Evolutionary conservation across 306 rosid species (phyloP), one percentile per base, ranked within the genome.

Genomic region (Vigna radiata): DNA sequence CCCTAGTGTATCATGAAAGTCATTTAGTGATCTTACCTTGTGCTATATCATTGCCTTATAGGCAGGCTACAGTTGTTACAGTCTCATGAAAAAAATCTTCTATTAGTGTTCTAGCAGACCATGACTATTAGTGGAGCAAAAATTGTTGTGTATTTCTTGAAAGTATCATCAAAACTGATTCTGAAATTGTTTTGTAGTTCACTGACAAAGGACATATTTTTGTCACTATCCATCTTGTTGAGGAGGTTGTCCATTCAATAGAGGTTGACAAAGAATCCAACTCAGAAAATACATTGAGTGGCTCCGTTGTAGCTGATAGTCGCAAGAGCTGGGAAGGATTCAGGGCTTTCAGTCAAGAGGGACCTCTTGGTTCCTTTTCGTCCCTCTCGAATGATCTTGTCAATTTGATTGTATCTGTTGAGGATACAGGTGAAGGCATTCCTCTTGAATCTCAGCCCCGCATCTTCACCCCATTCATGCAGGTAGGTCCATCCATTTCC

Each of bases 381-480:
- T 80, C 91, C 23, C 78, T 89, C 43, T 80, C 91, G 55, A 77
- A 85, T 36, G 89, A 91, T 70, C 88, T 71, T 63, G 77, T 92
- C 77, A 89, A 85, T 68, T 80, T 95, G 65, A 89, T 95, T 77
- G 94, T 95, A 65, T 95, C 97, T 8, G 99, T 95, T 43, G 99
- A 95, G 83, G 99, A 95, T 85, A 95, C 99, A 0, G 99, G 99
- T n/a, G 94, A 82, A 19, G 99, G 99, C 52, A 95, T 95, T 77
- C 99, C 99, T 59, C 13, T 47, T 16, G 97, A 92, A 54, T 81
- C 96, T 4, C 98, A 95, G 75, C 37, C 90, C 31, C 86, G 83
- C 43, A 81, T 95, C 66, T 95, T 92, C 91, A 95, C 91, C 77
- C 99, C 97, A 70, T 95, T 95, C 89, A 95, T 91, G 97, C 99